phyloP scores from a whole-genome alignment of 179 eudicot species.

The Patellifolia procumbens region DNA sequence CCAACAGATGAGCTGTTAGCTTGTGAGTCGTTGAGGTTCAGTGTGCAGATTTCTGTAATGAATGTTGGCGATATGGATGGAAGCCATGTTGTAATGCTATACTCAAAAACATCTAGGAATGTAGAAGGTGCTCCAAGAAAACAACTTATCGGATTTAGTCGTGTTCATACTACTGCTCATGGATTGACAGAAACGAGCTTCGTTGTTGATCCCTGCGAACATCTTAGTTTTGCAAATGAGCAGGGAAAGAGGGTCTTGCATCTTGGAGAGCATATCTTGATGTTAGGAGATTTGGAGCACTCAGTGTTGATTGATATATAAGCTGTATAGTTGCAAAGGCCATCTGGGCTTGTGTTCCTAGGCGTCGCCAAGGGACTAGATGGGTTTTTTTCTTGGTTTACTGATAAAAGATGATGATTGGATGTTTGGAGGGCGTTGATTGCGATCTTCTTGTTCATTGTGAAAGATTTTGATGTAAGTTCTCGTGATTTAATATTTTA shows the following conservation, averaged over 20 bases:
- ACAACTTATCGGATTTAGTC: constrained; percentile 78
- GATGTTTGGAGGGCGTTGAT: no score
- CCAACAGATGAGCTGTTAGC: constrained; percentile 48
- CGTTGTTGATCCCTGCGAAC: constrained; percentile 69
- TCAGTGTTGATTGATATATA: constrained; percentile 43
- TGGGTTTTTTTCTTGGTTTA: no score
- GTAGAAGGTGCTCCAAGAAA: constrained; percentile 57
- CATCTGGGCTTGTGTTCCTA: no score
- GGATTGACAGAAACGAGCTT: constrained; percentile 40
- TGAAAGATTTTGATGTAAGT: no score
- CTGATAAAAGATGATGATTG: no score
- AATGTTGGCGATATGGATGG: constrained; percentile 71
- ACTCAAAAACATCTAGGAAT: constrained; percentile 37
- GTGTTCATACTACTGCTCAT: constrained; percentile 46
- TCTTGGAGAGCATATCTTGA: constrained; percentile 61
- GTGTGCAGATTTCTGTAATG: constrained; percentile 47
- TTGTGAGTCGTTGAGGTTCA: constrained; percentile 60
- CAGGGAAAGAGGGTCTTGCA: constrained; percentile 66
- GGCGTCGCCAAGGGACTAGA: no score
- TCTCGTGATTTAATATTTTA: no score
- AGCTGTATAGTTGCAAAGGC: neutral
- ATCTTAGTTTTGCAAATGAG: constrained; percentile 69
- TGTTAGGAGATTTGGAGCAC: constrained; percentile 56
- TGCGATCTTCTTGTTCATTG: no score
- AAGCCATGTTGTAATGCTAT: constrained; percentile 66